Evolutionary conservation across 768 basidiomycete species (phyloP).

Genomic region (Suillus occidentalis): DNA sequence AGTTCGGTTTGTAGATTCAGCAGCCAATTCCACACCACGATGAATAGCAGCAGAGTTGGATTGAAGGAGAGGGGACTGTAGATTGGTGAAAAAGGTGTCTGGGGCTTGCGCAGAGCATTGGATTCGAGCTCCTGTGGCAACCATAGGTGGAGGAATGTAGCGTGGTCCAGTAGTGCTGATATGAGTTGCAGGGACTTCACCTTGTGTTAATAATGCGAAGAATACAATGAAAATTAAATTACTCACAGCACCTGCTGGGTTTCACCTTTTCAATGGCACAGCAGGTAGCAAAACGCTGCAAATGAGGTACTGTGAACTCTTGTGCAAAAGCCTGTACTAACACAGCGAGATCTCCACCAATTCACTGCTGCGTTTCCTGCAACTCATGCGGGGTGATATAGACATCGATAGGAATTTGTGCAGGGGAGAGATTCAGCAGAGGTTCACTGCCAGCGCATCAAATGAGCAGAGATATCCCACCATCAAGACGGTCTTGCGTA

Average conservation of each 20-base stretch:
- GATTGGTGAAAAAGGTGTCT: background rate
- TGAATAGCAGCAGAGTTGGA: background rate
- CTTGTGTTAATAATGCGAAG: background rate
- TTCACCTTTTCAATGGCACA: constrained; percentile 8
- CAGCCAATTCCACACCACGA: background rate
- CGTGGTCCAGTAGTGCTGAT: background rate
- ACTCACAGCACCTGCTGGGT: background rate
- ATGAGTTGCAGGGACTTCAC: background rate
- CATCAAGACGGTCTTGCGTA: constrained; percentile 9
- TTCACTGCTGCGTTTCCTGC: background rate
- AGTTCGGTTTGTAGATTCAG: background rate
- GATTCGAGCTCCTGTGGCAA: background rate
- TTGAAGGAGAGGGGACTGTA: background rate
- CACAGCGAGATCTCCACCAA: background rate
- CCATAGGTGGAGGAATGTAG: background rate
- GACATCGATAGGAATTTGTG: constrained; percentile 5
- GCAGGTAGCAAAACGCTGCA: background rate
- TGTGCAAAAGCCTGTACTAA: constrained; percentile 11
- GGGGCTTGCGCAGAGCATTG: background rate
- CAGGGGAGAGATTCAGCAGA: background rate
- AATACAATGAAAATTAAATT: background rate
- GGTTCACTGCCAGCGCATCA: constrained; percentile 5
- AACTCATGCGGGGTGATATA: background rate
- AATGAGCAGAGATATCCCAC: constrained; percentile 10
- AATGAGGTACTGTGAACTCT: constrained; percentile 11